A percentile compares a stretch with the other conserved stretches of the same genome.
These are phyloP conservation scores for Agaricales sp. DNA, from an alignment of 1,284 basidiomycete species.

Conservation along the genomic window DNA sequence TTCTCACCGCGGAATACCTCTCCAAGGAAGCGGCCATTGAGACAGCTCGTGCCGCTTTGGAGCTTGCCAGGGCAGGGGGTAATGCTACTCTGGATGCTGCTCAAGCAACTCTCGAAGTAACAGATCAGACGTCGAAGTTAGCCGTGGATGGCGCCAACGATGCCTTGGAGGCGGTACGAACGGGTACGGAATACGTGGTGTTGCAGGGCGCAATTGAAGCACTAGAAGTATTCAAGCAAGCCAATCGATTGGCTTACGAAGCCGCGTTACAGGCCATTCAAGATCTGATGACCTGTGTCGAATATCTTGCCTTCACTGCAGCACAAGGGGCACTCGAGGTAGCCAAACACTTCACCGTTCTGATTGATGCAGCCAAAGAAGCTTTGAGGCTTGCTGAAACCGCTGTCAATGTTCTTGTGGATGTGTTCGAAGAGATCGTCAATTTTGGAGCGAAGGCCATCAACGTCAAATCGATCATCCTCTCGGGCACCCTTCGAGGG, in stretches of 20 bases:
- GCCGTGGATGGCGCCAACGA: background rate
- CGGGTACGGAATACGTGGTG: background rate
- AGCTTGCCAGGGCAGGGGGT: background rate
- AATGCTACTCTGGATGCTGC: background rate
- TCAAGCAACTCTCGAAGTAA: background rate
- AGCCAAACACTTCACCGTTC: background rate
- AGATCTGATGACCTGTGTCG: background rate
- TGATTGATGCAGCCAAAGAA: background rate
- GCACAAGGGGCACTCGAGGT: background rate
- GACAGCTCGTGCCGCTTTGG: background rate
- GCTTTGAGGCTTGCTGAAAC: background rate
- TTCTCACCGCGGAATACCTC: background rate
- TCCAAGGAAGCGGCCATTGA: background rate
- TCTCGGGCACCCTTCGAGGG: background rate
- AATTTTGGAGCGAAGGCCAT: background rate
- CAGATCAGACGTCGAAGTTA: background rate
- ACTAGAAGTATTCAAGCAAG: background rate
- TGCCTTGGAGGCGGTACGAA: background rate
- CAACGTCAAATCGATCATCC: background rate
- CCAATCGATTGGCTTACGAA: background rate
- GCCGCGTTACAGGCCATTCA: background rate
- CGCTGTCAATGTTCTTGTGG: background rate
- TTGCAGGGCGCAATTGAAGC: background rate
- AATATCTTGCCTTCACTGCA: background rate
- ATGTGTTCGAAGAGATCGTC: background rate